phyloP scores from a whole-genome alignment of 805 yeast species.

The Yamadazyma kitorensis region DNA sequence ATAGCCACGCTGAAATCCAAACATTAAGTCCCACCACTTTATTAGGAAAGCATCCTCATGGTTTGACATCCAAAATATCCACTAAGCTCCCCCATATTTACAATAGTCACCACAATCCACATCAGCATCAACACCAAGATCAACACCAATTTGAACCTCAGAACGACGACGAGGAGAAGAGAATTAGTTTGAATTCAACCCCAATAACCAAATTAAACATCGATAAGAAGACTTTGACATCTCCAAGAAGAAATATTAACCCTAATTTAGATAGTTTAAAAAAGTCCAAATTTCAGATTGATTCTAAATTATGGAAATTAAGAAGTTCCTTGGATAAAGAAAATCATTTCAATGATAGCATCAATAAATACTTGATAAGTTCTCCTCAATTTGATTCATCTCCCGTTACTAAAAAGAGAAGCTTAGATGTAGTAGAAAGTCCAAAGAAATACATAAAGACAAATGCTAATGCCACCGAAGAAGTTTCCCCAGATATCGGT shows the following conservation, averaged over 20 bases:
- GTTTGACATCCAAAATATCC: slow-evolving; percentile 21
- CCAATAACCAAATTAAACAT: slow-evolving; percentile 4
- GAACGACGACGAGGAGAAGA: background rate
- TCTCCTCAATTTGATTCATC: slow-evolving; percentile 6
- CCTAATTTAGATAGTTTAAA: slow-evolving; percentile 16
- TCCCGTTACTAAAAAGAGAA: slow-evolving; percentile 2
- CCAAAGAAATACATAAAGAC: background rate
- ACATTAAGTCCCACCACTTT: slow-evolving; percentile 3
- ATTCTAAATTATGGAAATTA: slow-evolving; percentile 12
- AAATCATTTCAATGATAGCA: slow-evolving; percentile 1
- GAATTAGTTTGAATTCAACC: background rate
- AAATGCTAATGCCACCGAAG: slow-evolving; percentile 21
- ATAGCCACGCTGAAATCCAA: background rate
- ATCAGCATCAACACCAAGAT: too few species aligned
- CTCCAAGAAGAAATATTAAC: slow-evolving; percentile 13
- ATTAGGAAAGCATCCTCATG: slow-evolving; percentile 40
- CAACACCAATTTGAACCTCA: slow-evolving; percentile 1
- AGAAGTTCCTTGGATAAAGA: slow-evolving; percentile 2
- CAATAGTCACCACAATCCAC: too few species aligned
- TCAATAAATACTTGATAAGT: slow-evolving; percentile 1
- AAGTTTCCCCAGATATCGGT: too few species aligned
- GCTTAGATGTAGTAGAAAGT: slow-evolving; percentile 9
- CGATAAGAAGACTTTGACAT: slow-evolving; percentile 13
- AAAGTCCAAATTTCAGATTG: slow-evolving; percentile 17
- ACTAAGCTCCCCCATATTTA: too few species aligned